Conservation (phyloP, 2,329 filamentous ascomycete species). For the Rhynchosporium secalis region DNA sequence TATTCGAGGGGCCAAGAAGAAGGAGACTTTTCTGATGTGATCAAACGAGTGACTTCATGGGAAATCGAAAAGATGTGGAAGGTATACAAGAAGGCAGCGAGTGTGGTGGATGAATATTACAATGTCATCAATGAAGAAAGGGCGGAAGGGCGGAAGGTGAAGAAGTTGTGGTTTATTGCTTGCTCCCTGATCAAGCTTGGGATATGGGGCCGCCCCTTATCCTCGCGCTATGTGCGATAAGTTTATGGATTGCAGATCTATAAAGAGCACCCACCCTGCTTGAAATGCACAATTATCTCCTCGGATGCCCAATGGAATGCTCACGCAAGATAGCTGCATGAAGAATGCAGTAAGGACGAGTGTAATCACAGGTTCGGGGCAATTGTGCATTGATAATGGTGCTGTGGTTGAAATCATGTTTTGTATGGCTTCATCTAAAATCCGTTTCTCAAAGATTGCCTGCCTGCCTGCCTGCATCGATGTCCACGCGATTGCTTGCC, state of each 20-base stretch:
- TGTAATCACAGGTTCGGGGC: conserved; percentile 21
- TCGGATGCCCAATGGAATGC: conserved; percentile 31
- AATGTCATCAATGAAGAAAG: conserved; percentile 26
- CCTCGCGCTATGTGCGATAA: conserved; percentile 34
- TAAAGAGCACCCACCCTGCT: conserved; percentile 34
- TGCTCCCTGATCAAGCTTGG: background rate
- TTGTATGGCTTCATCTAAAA: conserved; percentile 17
- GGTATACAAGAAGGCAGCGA: conserved; percentile 35
- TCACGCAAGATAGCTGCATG: conserved; percentile 8
- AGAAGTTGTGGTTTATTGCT: conserved; percentile 23
- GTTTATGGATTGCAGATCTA: conserved; percentile 36
- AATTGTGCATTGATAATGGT: conserved; percentile 10
- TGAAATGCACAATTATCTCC: conserved; percentile 32
- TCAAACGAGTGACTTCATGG: conserved; percentile 37
- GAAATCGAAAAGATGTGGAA: conserved; percentile 22
- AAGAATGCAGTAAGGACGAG: conserved; percentile 36
- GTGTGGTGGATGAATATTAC: conserved; percentile 29
- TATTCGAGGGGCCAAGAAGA: conserved; percentile 29
- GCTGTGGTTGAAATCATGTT: conserved; percentile 21
- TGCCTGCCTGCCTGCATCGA: background rate
- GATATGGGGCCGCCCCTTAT: conserved; percentile 32
- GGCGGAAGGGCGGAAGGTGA: conserved; percentile 19
- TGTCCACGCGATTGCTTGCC: conserved; percentile 2
- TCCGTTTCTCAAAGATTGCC: conserved; percentile 8
- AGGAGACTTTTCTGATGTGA: conserved; percentile 28